These are phyloP conservation scores for Camillea tinctor DNA, from an alignment of 2,329 filamentous ascomycete species.

Conservation along the genomic window DNA sequence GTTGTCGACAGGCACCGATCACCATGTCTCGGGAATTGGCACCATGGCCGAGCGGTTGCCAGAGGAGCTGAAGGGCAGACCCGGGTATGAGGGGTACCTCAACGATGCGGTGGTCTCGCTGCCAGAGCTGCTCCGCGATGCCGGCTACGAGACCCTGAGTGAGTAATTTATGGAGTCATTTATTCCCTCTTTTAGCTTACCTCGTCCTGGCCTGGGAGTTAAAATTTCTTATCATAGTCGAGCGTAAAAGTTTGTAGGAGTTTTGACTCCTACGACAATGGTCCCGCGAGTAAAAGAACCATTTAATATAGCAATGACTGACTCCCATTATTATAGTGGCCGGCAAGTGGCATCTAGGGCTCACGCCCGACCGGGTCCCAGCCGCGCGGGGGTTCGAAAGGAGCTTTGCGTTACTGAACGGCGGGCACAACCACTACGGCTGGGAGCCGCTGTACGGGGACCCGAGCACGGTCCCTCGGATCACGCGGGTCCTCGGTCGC, in stretches of 20 bases:
- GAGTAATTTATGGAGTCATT: too few species aligned
- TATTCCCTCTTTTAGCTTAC: too few species aligned
- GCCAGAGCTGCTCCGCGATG: not conserved
- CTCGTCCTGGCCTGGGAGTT: too few species aligned
- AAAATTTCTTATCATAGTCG: too few species aligned
- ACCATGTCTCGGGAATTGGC: not conserved
- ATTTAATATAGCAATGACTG: too few species aligned
- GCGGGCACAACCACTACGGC: conserved; percentile 44
- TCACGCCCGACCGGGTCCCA: conserved; percentile 45
- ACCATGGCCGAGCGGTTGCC: not conserved
- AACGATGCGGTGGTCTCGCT: not conserved
- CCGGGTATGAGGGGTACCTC: not conserved
- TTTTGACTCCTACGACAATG: too few species aligned
- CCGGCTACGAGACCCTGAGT: not conserved
- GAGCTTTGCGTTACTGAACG: conserved; percentile 52
- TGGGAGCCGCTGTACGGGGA: conserved; percentile 21
- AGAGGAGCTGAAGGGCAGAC: not conserved
- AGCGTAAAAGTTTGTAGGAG: too few species aligned
- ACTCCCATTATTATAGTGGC: too few species aligned
- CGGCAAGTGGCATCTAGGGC: conserved; percentile 24
- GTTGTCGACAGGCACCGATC: not conserved
- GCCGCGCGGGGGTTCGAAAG: conserved; percentile 51
- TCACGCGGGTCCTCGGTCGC: not conserved
- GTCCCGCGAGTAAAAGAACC: too few species aligned
- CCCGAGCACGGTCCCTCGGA: not conserved